A percentile compares a stretch with the other conserved stretches of the same genome.
These are phyloP conservation scores for Echria macrotheca DNA, from an alignment of 495 filamentous ascomycete species.

Conservation along the genomic window DNA sequence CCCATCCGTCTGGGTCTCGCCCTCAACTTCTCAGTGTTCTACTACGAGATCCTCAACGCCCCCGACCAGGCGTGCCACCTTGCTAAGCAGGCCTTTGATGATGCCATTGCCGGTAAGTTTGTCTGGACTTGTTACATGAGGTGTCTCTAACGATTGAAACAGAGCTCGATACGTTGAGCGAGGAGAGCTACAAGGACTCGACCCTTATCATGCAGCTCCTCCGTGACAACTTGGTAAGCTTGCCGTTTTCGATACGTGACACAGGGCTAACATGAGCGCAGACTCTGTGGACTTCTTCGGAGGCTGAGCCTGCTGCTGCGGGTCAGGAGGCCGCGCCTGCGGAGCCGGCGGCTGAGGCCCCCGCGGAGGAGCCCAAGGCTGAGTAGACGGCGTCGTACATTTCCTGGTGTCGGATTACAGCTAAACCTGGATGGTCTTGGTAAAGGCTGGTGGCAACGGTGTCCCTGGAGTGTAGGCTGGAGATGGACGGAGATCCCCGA, in stretches of 20 bases:
- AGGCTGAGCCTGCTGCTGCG: conserved; percentile 75
- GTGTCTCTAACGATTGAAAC: conserved; percentile 21
- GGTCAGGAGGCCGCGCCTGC: conserved; percentile 57
- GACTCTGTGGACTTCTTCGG: conserved; percentile 99
- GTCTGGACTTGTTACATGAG: not conserved
- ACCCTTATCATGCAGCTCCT: conserved; percentile 99
- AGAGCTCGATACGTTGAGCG: conserved; percentile 97
- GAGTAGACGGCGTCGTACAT: conserved; percentile 38
- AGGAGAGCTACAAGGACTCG: conserved; percentile 99
- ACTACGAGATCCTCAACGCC: conserved; percentile 99
- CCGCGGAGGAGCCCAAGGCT: conserved; percentile 47
- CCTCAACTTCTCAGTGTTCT: conserved; percentile 99
- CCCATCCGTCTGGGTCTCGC: conserved; percentile 98
- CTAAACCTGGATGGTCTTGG: conserved; percentile 36
- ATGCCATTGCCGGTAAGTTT: conserved; percentile 88
- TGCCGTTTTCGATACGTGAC: not conserved
- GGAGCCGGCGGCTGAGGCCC: conserved; percentile 39
- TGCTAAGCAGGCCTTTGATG: conserved; percentile 98
- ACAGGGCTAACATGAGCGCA: conserved; percentile 31
- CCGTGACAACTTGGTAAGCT: conserved; percentile 86
- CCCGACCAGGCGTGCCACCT: conserved; percentile 98
- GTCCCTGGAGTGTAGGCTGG: conserved; percentile 51
- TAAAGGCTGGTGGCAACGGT: conserved; percentile 41
- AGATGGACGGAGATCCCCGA: conserved; percentile 44
- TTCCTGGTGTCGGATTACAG: conserved; percentile 30